Conservation (phyloP, 176 grass and related monocot species). For the Cocos nucifera region DNA sequence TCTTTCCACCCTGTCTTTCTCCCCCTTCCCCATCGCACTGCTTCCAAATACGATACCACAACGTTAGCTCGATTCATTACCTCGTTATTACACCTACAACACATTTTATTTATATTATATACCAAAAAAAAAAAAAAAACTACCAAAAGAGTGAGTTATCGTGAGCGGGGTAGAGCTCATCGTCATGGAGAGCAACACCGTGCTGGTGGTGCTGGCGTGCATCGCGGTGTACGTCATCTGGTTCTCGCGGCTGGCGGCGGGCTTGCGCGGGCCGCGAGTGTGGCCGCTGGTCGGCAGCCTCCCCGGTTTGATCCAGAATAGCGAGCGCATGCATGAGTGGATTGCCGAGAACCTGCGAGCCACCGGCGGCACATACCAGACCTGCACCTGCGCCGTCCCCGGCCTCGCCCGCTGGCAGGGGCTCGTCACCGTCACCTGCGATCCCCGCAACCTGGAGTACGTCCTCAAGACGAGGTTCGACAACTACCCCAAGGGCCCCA, state of each 20-base stretch:
- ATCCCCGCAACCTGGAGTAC: slow-evolving; percentile 82
- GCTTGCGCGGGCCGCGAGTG: slow-evolving; percentile 53
- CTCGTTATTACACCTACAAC: not conserved
- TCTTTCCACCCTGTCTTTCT: slow-evolving; percentile 8
- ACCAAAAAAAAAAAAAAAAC: slow-evolving; percentile 11
- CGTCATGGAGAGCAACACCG: slow-evolving; percentile 40
- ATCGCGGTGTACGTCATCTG: slow-evolving; percentile 50
- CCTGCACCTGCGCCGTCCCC: slow-evolving; percentile 72
- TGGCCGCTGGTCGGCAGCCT: slow-evolving; percentile 82
- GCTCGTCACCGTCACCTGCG: slow-evolving; percentile 73
- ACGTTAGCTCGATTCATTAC: not conserved
- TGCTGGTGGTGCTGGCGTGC: slow-evolving; percentile 22
- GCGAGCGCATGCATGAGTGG: slow-evolving; percentile 95
- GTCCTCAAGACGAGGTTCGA: slow-evolving; percentile 80
- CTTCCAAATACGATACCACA: not conserved
- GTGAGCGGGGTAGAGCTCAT: not conserved
- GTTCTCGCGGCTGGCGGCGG: slow-evolving; percentile 65
- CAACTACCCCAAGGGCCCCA: slow-evolving; percentile 97
- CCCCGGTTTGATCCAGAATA: slow-evolving; percentile 62
- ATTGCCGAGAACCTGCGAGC: slow-evolving; percentile 64
- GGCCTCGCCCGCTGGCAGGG: slow-evolving; percentile 53
- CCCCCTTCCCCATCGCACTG: not conserved
- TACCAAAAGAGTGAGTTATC: not conserved
- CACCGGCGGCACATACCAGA: slow-evolving; percentile 67
- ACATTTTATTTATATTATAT: slow-evolving; percentile 23